A percentile compares a stretch with the other conserved stretches of the same genome.
These are phyloP conservation scores for Ilyonectria destructans DNA, from an alignment of 2,329 filamentous ascomycete species.

Conservation along the genomic window DNA sequence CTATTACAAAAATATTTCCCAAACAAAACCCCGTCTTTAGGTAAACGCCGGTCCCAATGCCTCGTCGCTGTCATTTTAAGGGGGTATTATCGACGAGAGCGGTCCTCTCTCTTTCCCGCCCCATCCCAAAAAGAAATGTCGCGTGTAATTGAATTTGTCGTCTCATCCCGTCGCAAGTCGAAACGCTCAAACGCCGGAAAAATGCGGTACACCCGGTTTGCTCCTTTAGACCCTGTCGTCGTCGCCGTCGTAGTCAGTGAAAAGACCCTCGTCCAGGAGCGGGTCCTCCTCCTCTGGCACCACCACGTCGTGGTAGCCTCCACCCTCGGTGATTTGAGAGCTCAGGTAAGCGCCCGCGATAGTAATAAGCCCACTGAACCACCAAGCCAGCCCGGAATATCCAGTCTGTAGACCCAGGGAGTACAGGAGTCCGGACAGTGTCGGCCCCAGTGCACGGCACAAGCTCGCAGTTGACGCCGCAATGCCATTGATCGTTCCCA, in stretches of 20 bases:
- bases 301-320: constrained; percentile 61
- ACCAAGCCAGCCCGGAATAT: constrained; percentile 94
- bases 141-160: constrained; percentile 36
- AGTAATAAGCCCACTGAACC: constrained; percentile 86
- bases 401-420: constrained; percentile 84
- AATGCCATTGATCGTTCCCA: constrained; percentile 94
- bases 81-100: constrained; percentile 36
- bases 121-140: constrained; percentile 42
- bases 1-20: constrained; percentile 32
- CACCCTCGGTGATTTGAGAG: constrained; percentile 80
- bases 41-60: constrained; percentile 35
- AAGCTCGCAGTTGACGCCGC: constrained; percentile 93
- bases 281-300: constrained; percentile 59
- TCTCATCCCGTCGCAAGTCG: constrained; percentile 39
- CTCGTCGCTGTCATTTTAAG: constrained; percentile 33
- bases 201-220: constrained; percentile 31
- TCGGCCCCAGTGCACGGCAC: constrained; percentile 90
- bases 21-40: constrained; percentile 30
- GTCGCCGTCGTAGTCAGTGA: constrained; percentile 54
- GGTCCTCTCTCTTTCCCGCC: constrained; percentile 21
- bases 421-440: constrained; percentile 89
- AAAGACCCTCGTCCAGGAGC: constrained; percentile 51
- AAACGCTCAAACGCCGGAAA: constrained; percentile 45
- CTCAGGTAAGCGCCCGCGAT: constrained; percentile 82
- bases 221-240: constrained; percentile 51